Evolutionary conservation across 2,329 filamentous ascomycete genomes (phyloP), one percentile per base, ranked within the genome.

Genomic region (Podosphaera xanthii): DNA sequence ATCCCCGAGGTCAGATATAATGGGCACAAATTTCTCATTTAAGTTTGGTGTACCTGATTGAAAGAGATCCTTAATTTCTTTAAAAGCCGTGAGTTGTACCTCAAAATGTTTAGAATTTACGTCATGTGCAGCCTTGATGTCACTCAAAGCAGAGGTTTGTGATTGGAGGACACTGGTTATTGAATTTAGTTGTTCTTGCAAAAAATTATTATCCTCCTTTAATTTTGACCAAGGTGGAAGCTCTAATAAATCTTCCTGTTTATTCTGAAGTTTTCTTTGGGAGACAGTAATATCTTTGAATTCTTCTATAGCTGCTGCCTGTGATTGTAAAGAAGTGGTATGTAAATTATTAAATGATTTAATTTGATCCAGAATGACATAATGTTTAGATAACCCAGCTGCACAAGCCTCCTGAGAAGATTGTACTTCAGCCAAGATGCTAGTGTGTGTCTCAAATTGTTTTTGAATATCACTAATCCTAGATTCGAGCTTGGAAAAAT

Each of bases 301-400:
- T 6, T 61, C 62, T 8, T 63, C 60, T 14, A 63, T 33, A 36
- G 59, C 50, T 42, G 59, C n/a, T 9, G 57, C 58, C 35, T 63
- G 62, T 1, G 52, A 33, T 8, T 46, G 46, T 31, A 66, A 61
- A 46, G 58, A 54, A 22, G 59, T 52, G 2, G 58, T 59, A 58
- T 67, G 65, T 2, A 63, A 63, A 22, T 65, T 62, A 22, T 65
- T 66, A 4, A 63, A 65, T 59, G 63, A 60, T 56, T 64, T 61
- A n/a, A 67, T 48, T 8, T 63, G 64, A 6, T 60, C 58, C 12
- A 67, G 22, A 33, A 67, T 62, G 6, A 63, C 62, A 9, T 63
- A 22, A 22, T 22, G 22, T 22, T 22, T 22, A 22, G 22, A 22
- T 22, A 22, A 22, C 22, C 22, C 22, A 22, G 22, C 22, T 22